Evolutionary conservation across 2,329 filamentous ascomycete genomes (phyloP).

Genomic region (Pseudocercospora macadamiae): DNA sequence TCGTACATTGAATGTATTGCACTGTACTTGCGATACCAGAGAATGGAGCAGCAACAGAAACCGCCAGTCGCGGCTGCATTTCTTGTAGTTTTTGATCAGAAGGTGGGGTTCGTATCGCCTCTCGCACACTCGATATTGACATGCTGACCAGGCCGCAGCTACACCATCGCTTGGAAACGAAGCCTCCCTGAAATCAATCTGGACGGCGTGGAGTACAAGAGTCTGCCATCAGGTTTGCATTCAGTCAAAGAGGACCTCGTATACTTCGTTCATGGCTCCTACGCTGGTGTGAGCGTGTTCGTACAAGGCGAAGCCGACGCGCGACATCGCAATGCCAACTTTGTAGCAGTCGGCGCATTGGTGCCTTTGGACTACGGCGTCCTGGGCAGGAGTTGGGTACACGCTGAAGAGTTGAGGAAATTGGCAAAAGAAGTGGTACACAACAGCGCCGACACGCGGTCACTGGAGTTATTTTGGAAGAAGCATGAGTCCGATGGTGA

Average conservation of each 20-base stretch:
- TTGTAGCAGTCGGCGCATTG: constrained; percentile 88
- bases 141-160: constrained; percentile 47
- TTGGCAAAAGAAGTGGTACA: constrained; percentile 71
- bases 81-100: constrained; percentile 42
- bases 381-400: constrained; percentile 85
- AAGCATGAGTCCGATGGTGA: constrained; percentile 51
- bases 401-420: constrained; percentile 74
- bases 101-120: constrained; percentile 38
- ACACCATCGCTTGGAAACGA: constrained; percentile 86
- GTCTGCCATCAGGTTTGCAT: constrained; percentile 88
- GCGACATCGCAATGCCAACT: constrained; percentile 80
- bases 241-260: constrained; percentile 82
- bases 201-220: constrained; percentile 92
- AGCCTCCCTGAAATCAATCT: constrained; percentile 67
- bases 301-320: constrained; percentile 80
- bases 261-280: constrained; percentile 83
- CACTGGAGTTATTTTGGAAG: constrained; percentile 82
- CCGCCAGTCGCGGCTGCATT: constrained; percentile 41
- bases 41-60: constrained; percentile 16
- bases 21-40: not conserved
- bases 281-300: constrained; percentile 90
- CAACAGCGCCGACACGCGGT: constrained; percentile 63
- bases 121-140: too few relatives aligned
- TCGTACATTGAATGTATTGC: not conserved
- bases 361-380: constrained; percentile 87